phyloP scores from a whole-genome alignment of 2,329 filamentous ascomycete genomes.

The Pseudogymnoascus sp. region DNA sequence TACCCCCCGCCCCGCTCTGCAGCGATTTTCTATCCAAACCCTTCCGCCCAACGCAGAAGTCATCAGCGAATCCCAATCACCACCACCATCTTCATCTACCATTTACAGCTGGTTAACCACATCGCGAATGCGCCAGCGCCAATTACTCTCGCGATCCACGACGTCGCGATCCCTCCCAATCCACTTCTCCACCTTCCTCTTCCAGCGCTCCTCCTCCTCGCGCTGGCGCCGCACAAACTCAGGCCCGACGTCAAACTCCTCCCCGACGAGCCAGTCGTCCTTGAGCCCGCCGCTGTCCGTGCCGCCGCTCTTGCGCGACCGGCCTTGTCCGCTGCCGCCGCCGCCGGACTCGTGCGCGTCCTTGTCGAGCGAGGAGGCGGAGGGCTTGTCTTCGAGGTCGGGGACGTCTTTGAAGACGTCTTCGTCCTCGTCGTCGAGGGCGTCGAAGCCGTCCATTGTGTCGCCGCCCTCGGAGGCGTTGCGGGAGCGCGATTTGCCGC shows the following conservation, averaged over 20 bases:
- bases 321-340: constrained; percentile 30
- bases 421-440: constrained; percentile 68
- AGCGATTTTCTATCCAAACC: neutral
- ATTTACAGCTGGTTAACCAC: constrained; percentile 32
- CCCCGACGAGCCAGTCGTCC: constrained; percentile 79
- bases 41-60: neutral
- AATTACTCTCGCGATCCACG: constrained; percentile 44
- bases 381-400: constrained; percentile 65
- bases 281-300: constrained; percentile 33
- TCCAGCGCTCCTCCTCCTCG: constrained; percentile 88
- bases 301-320: constrained; percentile 46
- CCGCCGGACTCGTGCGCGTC: constrained; percentile 36
- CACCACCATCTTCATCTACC: no score
- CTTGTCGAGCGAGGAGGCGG: constrained; percentile 15
- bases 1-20: neutral
- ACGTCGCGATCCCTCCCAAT: constrained; percentile 47
- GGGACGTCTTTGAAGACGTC: constrained; percentile 94
- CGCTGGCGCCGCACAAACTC: constrained; percentile 84
- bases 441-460: constrained; percentile 56
- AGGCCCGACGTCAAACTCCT: constrained; percentile 95
- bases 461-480: constrained; percentile 40
- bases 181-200: constrained; percentile 81
- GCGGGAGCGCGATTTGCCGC: neutral
- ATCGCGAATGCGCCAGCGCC: constrained; percentile 70
- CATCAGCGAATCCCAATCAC: neutral